Conservation (phyloP, 129 eudicot species). For the Artemisia tridentata region DNA sequence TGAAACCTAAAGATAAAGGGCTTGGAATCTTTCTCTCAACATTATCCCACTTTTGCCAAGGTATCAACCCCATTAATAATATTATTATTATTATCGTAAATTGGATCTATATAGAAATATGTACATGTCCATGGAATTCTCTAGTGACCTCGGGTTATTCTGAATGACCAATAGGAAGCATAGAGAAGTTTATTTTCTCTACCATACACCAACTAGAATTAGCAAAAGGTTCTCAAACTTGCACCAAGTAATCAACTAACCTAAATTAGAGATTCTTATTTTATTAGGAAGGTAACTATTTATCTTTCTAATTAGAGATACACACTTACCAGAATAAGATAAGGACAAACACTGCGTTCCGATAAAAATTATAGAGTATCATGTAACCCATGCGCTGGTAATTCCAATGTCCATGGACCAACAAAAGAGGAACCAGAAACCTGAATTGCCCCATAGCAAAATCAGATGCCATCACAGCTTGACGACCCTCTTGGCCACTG, state of each 20-base stretch:
- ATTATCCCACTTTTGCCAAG: not conserved
- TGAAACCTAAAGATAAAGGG: not conserved
- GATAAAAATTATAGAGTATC: constrained; percentile 89
- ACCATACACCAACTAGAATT: not conserved
- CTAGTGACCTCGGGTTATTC: not conserved
- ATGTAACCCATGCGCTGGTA: constrained; percentile 95
- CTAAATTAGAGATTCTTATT: not conserved
- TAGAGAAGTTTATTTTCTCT: not conserved
- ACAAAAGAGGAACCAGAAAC: constrained; percentile 79
- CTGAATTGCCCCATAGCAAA: constrained; percentile 98
- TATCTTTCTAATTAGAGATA: constrained; percentile 15
- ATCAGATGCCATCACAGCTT: constrained; percentile 99
- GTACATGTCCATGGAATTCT: not conserved
- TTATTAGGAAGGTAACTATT: not conserved
- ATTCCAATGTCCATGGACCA: constrained; percentile 99
- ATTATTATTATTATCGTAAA: too few species aligned
- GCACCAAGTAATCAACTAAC: not conserved
- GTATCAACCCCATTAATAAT: not conserved
- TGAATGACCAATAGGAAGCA: not conserved
- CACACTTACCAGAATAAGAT: constrained; percentile 82
- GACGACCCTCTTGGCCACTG: constrained; percentile 99
- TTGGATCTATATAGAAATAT: too few species aligned
- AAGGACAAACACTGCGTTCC: constrained; percentile 84
- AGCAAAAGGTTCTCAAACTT: not conserved
- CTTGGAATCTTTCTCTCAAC: not conserved